These are phyloP conservation scores for Cerrena zonata DNA, from an alignment of 1,284 basidiomycete species.

Conservation along the genomic window DNA sequence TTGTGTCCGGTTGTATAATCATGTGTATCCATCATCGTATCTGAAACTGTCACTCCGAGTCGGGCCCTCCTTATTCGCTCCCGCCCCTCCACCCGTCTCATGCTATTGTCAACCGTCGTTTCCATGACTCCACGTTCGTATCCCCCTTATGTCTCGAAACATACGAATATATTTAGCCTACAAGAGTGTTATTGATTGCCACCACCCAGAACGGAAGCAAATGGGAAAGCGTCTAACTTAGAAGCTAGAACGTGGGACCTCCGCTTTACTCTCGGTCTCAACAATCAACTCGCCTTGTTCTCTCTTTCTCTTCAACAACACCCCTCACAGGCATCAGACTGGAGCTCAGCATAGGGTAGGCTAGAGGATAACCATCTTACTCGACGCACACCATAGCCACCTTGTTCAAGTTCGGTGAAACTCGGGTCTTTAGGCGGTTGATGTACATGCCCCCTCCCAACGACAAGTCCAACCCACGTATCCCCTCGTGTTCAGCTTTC, in stretches of 20 bases:
- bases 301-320: not conserved
- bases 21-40: no score
- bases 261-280: not conserved
- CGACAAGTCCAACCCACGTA: not conserved
- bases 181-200: no score
- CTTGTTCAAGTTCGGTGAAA: not conserved
- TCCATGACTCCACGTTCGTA: not conserved
- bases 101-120: no score
- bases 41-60: no score
- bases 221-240: not conserved
- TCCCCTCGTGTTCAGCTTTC: not conserved
- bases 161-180: not conserved
- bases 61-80: no score
- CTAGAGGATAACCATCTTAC: no score
- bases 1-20: no score
- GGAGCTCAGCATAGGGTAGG: no score
- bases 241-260: slow-evolving; percentile 4
- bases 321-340: not conserved
- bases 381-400: no score
- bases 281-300: not conserved
- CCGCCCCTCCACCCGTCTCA: no score
- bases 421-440: not conserved
- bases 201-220: slow-evolving; percentile 4
- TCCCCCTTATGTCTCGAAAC: not conserved
- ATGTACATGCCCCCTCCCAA: not conserved